Evolutionary conservation across 805 yeast genomes (phyloP), one percentile per base, ranked within the genome.

Genomic region (Blastobotrys attinorum): DNA sequence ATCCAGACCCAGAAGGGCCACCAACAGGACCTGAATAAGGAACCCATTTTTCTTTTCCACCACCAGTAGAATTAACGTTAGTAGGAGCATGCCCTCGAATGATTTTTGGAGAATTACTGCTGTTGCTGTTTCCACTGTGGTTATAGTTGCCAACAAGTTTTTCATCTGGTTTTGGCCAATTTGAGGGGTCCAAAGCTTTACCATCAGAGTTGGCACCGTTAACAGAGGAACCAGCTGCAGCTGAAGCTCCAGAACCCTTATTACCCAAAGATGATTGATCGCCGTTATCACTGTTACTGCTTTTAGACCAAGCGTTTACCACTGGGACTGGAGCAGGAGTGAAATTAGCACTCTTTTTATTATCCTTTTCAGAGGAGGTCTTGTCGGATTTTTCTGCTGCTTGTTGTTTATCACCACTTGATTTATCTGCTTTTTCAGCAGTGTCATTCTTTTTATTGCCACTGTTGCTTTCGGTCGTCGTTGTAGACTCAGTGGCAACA

Each of bases 261-360:
- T n/a, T 5, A 25, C 10, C 7, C 21, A 15, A 6, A 5, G 40
- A 11, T 15, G 21, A 22, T 4, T 35, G n/a, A 10, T 15, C 35
- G 8, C 3, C 17, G 36, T 11, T 22, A 18, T 4, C 35, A 27
- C 15, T 15, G n/a, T 5, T 22, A 18, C 22, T n/a, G 15, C 35
- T 37, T 40, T 21, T 40, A 47, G 74, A 75, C 86, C 86, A 80
- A n/a, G 80, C 80, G 52, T 71, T 76, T 33, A 71, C 73, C 40
- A 67, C 63, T 27, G 84, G 85, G 22, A 76, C 69, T 11, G 85
- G 84, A 22, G 85, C 85, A 3, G 85, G 84, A 7, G 80, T 77
- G 22, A 76, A 62, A 29, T 59, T 55, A 62, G 47, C 48, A 4
- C 43, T 37, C 39, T 49, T 60, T 47, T 57, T 58, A 42, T 54